phyloP scores from a whole-genome alignment of 2,329 filamentous ascomycete species.

The Catunica adiposa region DNA sequence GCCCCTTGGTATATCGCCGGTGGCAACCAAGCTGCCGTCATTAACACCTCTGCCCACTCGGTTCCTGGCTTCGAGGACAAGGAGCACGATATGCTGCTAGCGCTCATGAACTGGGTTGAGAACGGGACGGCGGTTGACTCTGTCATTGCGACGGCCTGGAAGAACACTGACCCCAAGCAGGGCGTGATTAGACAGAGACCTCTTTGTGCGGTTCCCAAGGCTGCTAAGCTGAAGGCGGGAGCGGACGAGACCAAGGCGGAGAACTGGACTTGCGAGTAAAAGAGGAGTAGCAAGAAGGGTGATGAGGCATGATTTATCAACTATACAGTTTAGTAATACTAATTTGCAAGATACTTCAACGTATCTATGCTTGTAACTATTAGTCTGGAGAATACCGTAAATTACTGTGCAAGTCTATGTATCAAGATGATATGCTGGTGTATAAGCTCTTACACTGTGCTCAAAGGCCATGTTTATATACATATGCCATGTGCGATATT shows the following conservation, averaged over 20 bases:
- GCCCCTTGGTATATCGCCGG: slow-evolving; percentile 20
- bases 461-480: too few relatives aligned
- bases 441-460: too few relatives aligned
- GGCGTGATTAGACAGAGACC: slow-evolving; percentile 29
- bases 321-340: background rate
- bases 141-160: slow-evolving; percentile 24
- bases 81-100: slow-evolving; percentile 24
- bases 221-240: slow-evolving; percentile 8
- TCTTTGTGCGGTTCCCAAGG: slow-evolving; percentile 27
- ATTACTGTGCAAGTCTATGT: too few relatives aligned
- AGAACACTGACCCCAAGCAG: slow-evolving; percentile 17
- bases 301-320: background rate
- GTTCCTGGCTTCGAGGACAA: slow-evolving; percentile 23
- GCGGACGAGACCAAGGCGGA: slow-evolving; percentile 7
- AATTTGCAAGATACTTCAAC: background rate
- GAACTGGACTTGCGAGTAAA: slow-evolving; percentile 13
- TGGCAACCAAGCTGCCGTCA: slow-evolving; percentile 26
- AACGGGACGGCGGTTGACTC: slow-evolving; percentile 20
- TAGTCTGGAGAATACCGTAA: too few relatives aligned
- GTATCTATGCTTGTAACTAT: too few relatives aligned
- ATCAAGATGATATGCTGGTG: too few relatives aligned
- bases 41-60: slow-evolving; percentile 21
- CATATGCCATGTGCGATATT: too few relatives aligned
- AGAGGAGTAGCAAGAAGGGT: too few relatives aligned
- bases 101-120: slow-evolving; percentile 25